Evolutionary conservation across 2,329 filamentous ascomycete genomes (phyloP).

Genomic region (Rhynchosporium graminicola): DNA sequence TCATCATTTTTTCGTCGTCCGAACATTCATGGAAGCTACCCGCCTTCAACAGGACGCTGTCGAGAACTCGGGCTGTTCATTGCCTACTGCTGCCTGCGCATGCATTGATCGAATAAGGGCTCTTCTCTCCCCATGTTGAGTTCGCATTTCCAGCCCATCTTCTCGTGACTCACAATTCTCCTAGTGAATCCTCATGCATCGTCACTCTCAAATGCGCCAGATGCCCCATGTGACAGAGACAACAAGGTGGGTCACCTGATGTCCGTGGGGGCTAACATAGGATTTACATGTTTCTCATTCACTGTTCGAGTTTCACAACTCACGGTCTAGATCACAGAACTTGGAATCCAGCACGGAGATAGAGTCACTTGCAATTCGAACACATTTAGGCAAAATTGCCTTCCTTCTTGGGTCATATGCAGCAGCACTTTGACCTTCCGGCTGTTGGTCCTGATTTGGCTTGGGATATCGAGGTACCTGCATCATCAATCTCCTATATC

Average conservation of each 20-base stretch:
- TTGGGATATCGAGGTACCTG: neutral
- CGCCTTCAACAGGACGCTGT: constrained; percentile 13
- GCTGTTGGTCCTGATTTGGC: constrained; percentile 14
- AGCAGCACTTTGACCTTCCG: constrained; percentile 11
- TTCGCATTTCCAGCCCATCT: constrained; percentile 16
- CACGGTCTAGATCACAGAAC: neutral
- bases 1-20: too few species aligned
- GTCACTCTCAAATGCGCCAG: constrained; percentile 2
- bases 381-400: neutral
- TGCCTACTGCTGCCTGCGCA: constrained; percentile 31
- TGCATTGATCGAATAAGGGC: constrained; percentile 23
- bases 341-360: neutral
- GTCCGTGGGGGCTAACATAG: constrained; percentile 1
- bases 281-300: constrained; percentile 3
- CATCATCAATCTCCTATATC: neutral
- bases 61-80: constrained; percentile 24
- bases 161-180: constrained; percentile 31
- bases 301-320: neutral
- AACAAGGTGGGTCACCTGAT: constrained; percentile 24
- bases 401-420: constrained; percentile 11
- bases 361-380: constrained; percentile 1
- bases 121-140: constrained; percentile 23
- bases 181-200: constrained; percentile 9
- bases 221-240: neutral
- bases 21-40: constrained; percentile 1